Evolutionary conservation across 2,329 filamentous ascomycete genomes (phyloP), one percentile per base, ranked within the genome.

Genomic region (Ceratocystis huliohia): DNA sequence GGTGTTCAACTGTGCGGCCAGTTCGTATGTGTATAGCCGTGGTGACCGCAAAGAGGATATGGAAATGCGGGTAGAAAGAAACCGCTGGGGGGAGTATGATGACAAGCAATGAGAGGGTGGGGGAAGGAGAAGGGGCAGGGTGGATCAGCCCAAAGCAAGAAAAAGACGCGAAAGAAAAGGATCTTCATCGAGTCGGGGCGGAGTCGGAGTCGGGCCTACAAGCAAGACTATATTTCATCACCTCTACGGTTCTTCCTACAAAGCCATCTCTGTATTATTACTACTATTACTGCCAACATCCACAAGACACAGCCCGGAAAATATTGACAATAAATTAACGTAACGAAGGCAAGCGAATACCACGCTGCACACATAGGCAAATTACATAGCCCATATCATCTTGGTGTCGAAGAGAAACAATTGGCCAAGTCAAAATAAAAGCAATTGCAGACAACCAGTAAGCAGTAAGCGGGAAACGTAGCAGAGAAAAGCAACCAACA

Each of bases 11-110:
- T 74, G 75, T 25, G 71, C 77, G 2, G 81, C 80, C 0, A 81
- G 79, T 2, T 78, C 78, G 1, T 82, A 78, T 74, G 79, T 79
- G 1, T 85, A 84, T 67, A 75, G 78, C 15, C 79, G 73, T 10
- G 82, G 81, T 0, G 77, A 83, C 69, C 77, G 81, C 50, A 75
- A 78, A 69, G 74, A 71, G 66, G 83, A 85, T 71, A 78, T 78
- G 65, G 73, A 75, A 70, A 78, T 78, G 70, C 75, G 83, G 66
- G 71, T 72, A 67, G 76, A 79, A 63, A 76, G 81, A 66, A 81
- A 83, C 59, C 75, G 81, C 41, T 85, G 82, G 82, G 79, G 6
- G 74, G 64, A 67, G 7, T 67, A 68, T 22, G 62, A 68, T 20
- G 65, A 69, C 44, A 62, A 65, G 62, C 66, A 68, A 59, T 67